Conservation (phyloP, 2,329 filamentous ascomycete genomes). For the Nemania diffusa region DNA sequence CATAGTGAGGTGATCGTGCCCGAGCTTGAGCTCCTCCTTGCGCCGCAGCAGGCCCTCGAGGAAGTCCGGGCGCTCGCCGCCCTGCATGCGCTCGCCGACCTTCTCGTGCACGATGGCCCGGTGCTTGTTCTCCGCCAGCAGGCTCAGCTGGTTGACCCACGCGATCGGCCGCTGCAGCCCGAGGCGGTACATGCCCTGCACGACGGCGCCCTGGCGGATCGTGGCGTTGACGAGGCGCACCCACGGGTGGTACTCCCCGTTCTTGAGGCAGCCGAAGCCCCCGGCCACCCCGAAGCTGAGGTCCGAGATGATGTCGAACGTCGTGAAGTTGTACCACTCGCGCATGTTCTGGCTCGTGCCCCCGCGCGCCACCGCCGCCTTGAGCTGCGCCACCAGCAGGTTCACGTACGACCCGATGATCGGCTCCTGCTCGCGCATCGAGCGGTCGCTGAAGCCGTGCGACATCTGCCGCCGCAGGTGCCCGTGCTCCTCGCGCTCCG, state of each 20-base stretch:
- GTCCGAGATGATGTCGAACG: conserved; percentile 59
- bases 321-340: conserved; percentile 54
- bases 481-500: conserved; percentile 48
- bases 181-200: conserved; percentile 24
- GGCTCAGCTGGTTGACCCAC: conserved; percentile 6
- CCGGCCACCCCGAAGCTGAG: conserved; percentile 56
- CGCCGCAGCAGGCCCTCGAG: conserved; percentile 47
- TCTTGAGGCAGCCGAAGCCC: conserved; percentile 52
- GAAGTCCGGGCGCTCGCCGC: conserved; percentile 47
- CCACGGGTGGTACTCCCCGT: conserved; percentile 51
- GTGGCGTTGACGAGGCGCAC: conserved; percentile 43
- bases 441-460: conserved; percentile 53
- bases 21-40: conserved; percentile 42
- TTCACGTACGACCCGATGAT: conserved; percentile 53
- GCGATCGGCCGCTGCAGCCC: conserved; percentile 19
- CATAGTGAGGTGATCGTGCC: conserved; percentile 23
- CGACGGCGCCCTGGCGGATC: conserved; percentile 37
- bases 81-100: conserved; percentile 43
- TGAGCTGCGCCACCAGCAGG: conserved; percentile 48
- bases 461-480: conserved; percentile 50
- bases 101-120: conserved; percentile 40
- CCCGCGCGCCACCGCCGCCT: conserved; percentile 16
- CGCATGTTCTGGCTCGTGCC: conserved; percentile 44
- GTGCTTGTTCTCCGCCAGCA: conserved; percentile 30
- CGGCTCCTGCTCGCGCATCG: conserved; percentile 55